Evolutionary conservation across 2,329 filamentous ascomycete genomes (phyloP).

Genomic region (Cercospora sesami): DNA sequence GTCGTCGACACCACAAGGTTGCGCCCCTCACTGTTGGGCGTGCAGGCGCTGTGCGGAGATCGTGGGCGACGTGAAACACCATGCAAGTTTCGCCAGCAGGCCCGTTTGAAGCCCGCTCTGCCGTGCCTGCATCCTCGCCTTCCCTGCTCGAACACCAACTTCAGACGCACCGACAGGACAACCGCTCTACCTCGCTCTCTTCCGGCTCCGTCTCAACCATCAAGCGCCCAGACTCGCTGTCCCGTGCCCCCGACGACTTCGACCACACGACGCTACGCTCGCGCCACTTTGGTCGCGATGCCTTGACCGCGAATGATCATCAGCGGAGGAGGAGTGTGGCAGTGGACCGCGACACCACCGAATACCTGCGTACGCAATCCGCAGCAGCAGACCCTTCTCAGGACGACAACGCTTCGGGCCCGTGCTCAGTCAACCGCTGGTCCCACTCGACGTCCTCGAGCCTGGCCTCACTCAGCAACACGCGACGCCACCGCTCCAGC

Average conservation of each 20-base stretch:
- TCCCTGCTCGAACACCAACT: slow-evolving; percentile 16
- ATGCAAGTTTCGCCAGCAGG: slow-evolving; percentile 23
- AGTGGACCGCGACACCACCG: slow-evolving; percentile 37
- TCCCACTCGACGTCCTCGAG: slow-evolving; percentile 58
- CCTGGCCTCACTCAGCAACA: slow-evolving; percentile 41
- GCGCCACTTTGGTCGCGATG: slow-evolving; percentile 29
- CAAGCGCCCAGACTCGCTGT: slow-evolving; percentile 44
- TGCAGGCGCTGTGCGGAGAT: not conserved
- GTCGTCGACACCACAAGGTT: not conserved
- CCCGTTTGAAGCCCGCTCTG: slow-evolving; percentile 18
- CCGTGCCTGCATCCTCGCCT: slow-evolving; percentile 10
- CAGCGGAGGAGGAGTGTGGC: slow-evolving; percentile 46
- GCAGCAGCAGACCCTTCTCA: not conserved
- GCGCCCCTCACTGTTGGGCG: not conserved
- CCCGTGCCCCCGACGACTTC: slow-evolving; percentile 26
- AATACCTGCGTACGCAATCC: not conserved
- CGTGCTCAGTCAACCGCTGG: slow-evolving; percentile 58
- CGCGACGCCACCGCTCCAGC: slow-evolving; percentile 43
- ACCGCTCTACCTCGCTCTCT: slow-evolving; percentile 47
- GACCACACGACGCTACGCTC: not conserved
- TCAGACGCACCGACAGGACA: slow-evolving; percentile 24
- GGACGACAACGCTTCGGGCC: slow-evolving; percentile 34
- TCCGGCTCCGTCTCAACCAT: slow-evolving; percentile 46
- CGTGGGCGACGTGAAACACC: slow-evolving; percentile 18
- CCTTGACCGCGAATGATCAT: slow-evolving; percentile 23